These are phyloP conservation scores for Xanthoceras sorbifolium DNA, from an alignment of 345 rosid species.

Conservation along the genomic window DNA sequence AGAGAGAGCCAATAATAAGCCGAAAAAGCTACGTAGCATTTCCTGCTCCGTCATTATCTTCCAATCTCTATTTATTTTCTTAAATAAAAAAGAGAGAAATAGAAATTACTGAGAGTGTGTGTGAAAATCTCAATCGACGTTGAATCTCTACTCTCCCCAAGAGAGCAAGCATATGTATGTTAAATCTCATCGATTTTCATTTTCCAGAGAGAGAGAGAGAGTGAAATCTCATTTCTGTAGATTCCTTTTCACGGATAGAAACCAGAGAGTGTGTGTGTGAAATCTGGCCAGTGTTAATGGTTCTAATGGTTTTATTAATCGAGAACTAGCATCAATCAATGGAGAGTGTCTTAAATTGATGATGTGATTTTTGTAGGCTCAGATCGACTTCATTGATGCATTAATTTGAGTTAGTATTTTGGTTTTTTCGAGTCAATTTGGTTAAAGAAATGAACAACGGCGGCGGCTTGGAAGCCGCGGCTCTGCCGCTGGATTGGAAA, in stretches of 20 bases:
- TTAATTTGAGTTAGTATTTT: constrained; percentile 11
- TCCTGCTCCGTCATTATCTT: constrained; percentile 35
- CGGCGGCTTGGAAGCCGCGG: constrained; percentile 41
- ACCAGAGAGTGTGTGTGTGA: not conserved
- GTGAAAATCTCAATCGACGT: constrained; percentile 31
- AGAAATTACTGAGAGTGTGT: not conserved
- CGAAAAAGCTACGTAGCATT: constrained; percentile 25
- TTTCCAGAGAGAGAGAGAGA: not conserved
- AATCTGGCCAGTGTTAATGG: constrained; percentile 9
- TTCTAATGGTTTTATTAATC: constrained; percentile 15
- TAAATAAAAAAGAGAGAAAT: not conserved
- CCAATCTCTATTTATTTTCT: constrained; percentile 21
- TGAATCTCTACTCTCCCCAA: constrained; percentile 1
- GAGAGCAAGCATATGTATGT: constrained; percentile 11
- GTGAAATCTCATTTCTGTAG: constrained; percentile 9
- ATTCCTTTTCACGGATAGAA: not conserved
- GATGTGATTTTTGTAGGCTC: constrained; percentile 13
- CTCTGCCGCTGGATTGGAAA: constrained; percentile 85
- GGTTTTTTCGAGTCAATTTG: constrained; percentile 3
- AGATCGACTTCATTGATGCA: constrained; percentile 14
- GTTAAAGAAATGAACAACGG: constrained; percentile 56
- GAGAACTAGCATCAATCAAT: constrained; percentile 17
- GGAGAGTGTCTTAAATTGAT: constrained; percentile 21
- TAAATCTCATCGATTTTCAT: constrained; percentile 18
- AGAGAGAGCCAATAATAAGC: constrained; percentile 18